Evolutionary conservation across 2,329 filamentous ascomycete species (phyloP), one percentile per base, ranked within the genome.

Genomic region (Aspergillus fischeri): DNA sequence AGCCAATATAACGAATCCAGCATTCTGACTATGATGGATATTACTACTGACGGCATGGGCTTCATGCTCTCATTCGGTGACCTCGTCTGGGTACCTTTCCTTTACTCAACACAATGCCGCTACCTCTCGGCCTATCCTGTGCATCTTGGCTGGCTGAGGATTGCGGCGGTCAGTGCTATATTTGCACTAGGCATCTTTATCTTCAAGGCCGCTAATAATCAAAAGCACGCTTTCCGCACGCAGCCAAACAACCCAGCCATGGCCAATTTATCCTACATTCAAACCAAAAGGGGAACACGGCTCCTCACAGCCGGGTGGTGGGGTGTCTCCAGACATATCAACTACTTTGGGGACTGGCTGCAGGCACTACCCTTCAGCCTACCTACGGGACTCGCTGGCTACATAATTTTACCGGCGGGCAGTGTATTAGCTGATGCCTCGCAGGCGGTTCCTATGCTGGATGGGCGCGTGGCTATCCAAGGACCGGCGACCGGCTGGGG

Each of bases 41-140:
- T 96, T 63, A 95, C 87, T 35, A 89, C 85, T 7, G 92, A 97
- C 66, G 92, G 92, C 7, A 95, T 96, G 66, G 92, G 92, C 54
- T 90, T 91, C 77, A 96, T 96, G 92, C 82, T 97, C 29, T 79
- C 89, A 2, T 96, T 96, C 71, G 92, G 91, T 57, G 92, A 96
- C 68, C 81, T 96, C 3, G 89, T 88, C 59, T 96, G 92, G 92
- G 83, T 96, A 1, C 92, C 92, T 0, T 95, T 95, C 72, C 82
- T 90, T 57, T 96, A 95, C 79, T 88, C 86, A 5, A 80, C 90
- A 20, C 92, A 95, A 73, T 85, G 88, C 4, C 86, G 89, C 51
- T 96, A 96, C 73, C 84, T 97, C 4, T 83, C 91, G 0, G 81
- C 87, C 5, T 87, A 93, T 71, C 92, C 92, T 0, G 78, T 91